phyloP scores from a whole-genome alignment of 148 eudicot species.

The Rhododendron ferrugineum region DNA sequence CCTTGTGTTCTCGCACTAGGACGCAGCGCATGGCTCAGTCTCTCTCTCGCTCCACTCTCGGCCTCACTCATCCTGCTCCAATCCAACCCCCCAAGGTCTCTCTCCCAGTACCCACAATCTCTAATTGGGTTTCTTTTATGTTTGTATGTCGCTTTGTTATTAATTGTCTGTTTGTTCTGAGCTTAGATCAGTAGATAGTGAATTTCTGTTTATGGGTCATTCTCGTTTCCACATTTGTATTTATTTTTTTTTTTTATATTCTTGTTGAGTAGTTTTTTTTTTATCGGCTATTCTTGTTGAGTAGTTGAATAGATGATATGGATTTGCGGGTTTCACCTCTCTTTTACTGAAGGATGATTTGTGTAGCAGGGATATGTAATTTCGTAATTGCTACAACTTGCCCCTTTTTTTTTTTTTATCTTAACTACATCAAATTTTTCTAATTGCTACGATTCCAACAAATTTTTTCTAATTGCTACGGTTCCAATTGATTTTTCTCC shows the following conservation, averaged over 20 bases:
- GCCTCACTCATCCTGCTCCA: slow-evolving; percentile 66
- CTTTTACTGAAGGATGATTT: background rate
- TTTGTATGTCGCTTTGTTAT: background rate
- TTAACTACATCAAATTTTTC: background rate
- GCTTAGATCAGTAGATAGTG: background rate
- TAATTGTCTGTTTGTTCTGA: background rate
- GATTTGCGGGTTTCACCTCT: background rate
- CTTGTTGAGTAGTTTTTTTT: background rate
- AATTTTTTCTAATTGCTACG: background rate
- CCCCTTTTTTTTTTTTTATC: too few relatives aligned
- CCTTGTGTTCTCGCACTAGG: slow-evolving; percentile 10
- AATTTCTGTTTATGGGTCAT: background rate
- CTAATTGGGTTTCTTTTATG: background rate
- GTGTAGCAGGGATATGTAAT: background rate
- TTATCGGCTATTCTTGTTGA: background rate
- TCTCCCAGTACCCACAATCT: background rate
- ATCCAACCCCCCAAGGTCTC: slow-evolving; percentile 60
- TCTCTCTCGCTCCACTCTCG: slow-evolving; percentile 49
- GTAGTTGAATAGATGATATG: background rate
- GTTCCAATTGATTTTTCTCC: background rate
- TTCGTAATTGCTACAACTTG: background rate
- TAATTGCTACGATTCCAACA: background rate
- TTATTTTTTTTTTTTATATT: background rate
- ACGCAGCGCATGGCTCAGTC: slow-evolving; percentile 57
- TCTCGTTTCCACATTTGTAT: background rate